Evolutionary conservation across 2,329 filamentous ascomycete species (phyloP), one percentile per base, ranked within the genome.

Genomic region (Truncatella angustata): DNA sequence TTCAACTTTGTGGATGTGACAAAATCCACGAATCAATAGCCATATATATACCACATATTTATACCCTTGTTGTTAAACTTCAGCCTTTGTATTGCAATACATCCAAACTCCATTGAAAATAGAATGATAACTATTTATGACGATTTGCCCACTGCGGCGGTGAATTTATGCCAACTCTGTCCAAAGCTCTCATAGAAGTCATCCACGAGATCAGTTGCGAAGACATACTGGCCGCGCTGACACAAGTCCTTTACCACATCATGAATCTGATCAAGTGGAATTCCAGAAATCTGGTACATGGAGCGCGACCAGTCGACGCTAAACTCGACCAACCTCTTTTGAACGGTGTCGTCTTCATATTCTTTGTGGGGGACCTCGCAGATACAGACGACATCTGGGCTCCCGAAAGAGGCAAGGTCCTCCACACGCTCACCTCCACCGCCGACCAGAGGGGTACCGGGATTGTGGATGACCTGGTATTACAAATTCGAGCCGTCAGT

Each of bases 141-240:
- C n/a, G 40, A 44, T 18, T 30, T 21, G n/a, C 35, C 26, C 21
- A 47, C 28, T 10, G 44, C 44, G 12, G 26, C 14, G 10, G 35
- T 28, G 35, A 47, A 47, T n/a, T 32, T 18, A n/a, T 47, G 9
- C 44, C 44, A 47, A 21, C 44, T 47, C 7, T 26, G 44, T 5
- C 44, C 44, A 18, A 47, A 47, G 44, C 44, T 47, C 28, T 47
- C 44, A 28, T 47, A 47, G 24, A 47, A 47, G 44, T 47, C 44
- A 23, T 47, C 44, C n/a, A 35, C 26, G 10, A 47, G 28, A n/a
- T 47, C 44, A 11, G 44, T 47, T 21, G 28, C 44, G 16, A 47
- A 47, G 18, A 47, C 44, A 28, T 47, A 47, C 16, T 47, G 44
- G 9, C 44, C 44, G 9, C 44, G 44, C 18, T 35, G 24, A 30